Base-by-base conservation (phyloP, 148 eudicot genomes). In the Camellia japonica region DNA sequence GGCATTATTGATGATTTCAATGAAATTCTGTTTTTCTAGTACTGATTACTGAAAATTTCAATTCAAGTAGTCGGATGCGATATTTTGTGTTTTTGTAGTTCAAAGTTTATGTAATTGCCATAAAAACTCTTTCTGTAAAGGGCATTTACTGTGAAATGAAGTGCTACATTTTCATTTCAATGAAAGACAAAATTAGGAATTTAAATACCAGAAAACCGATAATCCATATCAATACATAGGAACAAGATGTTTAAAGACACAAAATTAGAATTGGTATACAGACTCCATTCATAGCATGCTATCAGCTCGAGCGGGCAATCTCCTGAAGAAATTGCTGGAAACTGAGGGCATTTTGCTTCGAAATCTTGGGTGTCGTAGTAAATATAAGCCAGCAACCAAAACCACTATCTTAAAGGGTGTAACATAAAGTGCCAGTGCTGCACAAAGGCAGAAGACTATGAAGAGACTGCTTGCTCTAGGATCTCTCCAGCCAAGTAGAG, bases 401-500 rank as follows among this genome's bases (percentile, higher is more conserved):
- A 80, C 78, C 66, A 85, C 73, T 13, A 85, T 70, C 56, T 80
- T 79, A 20, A 85, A 85, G 13, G 88, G 88, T 44, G 85, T 83
- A 19, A 85, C 79, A n/a, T 82, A 85, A 14, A 85, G 85, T 0
- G 63, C 83, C 56, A 83, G 43, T 7, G 88, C 88, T 14, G 79
- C 83, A 56, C 68, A 23, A 47, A 85, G 70, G 71, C 88, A 82
- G 71, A 85, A 72, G 7, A 85, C 30, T 1, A 85, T 65, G 55
- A 82, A 85, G 18, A 85, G 52, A 9, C 79, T 79, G 4, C 85
- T 85, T 1, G 88, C 88, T 61, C 88, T 77, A 0, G 88, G 83
- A 73, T 85, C 88, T 58, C 88, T 73, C 88, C 88, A 85, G 88
- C 88, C 80, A 10, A 85, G 85, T 43, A 85, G 58, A 20, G 88